Evolutionary conservation across 768 basidiomycete genomes (phyloP).

Genomic region (Megacollybia marginata): DNA sequence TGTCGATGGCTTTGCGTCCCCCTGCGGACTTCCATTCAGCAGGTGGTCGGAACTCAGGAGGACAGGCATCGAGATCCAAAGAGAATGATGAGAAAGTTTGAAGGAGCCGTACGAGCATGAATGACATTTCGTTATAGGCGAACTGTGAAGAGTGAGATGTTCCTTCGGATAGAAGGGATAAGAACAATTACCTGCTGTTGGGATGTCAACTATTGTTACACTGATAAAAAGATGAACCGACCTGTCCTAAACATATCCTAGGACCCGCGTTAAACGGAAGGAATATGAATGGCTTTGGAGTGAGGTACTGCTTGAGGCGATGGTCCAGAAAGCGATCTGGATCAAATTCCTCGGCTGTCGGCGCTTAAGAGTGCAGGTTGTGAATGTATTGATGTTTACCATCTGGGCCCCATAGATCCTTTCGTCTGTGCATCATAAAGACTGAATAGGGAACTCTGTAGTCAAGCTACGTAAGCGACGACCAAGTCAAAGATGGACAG

Average conservation of each 20-base stretch:
- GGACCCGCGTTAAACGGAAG: slow-evolving; percentile 30
- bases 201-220: slow-evolving; percentile 50
- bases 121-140: slow-evolving; percentile 38
- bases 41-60: slow-evolving; percentile 38
- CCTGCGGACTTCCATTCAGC: slow-evolving; percentile 32
- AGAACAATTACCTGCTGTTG: slow-evolving; percentile 42
- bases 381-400: slow-evolving; percentile 25
- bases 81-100: slow-evolving; percentile 46
- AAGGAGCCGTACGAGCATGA: slow-evolving; percentile 55
- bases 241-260: slow-evolving; percentile 4
- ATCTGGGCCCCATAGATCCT: slow-evolving; percentile 67
- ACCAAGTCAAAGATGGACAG: slow-evolving; percentile 7
- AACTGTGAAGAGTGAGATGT: slow-evolving; percentile 6
- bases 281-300: slow-evolving; percentile 64
- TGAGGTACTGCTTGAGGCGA: slow-evolving; percentile 52
- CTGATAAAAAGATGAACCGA: slow-evolving; percentile 16
- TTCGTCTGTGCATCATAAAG: slow-evolving; percentile 58
- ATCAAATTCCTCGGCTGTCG: slow-evolving; percentile 56
- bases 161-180: slow-evolving; percentile 10
- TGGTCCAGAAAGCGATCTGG: slow-evolving; percentile 67
- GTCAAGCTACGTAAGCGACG: neutral
- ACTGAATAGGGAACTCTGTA: slow-evolving; percentile 44
- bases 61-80: slow-evolving; percentile 39
- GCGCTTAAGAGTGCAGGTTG: neutral
- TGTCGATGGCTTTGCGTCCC: slow-evolving; percentile 45